Conservation (phyloP, 306 rosid species). For the Potentilla sterilis region DNA sequence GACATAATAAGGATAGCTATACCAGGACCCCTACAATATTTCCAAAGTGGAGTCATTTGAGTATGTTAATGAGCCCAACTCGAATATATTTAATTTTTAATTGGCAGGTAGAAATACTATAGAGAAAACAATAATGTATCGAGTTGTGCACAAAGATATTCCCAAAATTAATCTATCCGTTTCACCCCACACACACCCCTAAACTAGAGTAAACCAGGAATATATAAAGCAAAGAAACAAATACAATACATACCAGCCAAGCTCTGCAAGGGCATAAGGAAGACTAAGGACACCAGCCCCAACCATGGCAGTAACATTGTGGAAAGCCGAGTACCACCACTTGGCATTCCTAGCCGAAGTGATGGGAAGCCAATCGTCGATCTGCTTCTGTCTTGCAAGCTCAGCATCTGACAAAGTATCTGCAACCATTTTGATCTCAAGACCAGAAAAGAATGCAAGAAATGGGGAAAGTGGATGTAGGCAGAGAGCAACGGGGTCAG, state of each 20-base stretch:
- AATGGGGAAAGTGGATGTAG: background rate
- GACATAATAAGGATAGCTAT: slow-evolving; percentile 38
- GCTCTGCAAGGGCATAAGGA: slow-evolving; percentile 75
- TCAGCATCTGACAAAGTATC: background rate
- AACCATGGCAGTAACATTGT: slow-evolving; percentile 75
- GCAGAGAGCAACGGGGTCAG: background rate
- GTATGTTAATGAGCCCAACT: background rate
- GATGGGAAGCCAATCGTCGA: slow-evolving; percentile 87
- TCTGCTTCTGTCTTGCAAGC: slow-evolving; percentile 20
- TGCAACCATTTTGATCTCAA: slow-evolving; percentile 3
- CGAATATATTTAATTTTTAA: no score
- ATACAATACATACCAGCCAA: background rate
- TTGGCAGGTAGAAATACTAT: no score
- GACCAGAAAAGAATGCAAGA: background rate
- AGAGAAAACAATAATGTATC: no score
- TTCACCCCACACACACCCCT: no score
- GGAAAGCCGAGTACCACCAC: slow-evolving; percentile 94
- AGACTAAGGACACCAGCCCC: slow-evolving; percentile 42
- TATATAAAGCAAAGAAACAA: no score
- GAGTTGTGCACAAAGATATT: no score
- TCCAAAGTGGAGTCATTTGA: background rate
- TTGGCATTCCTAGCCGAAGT: slow-evolving; percentile 75
- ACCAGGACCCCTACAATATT: slow-evolving; percentile 63
- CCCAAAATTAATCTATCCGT: no score
- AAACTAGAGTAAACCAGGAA: no score